phyloP scores from a whole-genome alignment of 2,329 filamentous ascomycete species.

The Didymellaceae sp. region DNA sequence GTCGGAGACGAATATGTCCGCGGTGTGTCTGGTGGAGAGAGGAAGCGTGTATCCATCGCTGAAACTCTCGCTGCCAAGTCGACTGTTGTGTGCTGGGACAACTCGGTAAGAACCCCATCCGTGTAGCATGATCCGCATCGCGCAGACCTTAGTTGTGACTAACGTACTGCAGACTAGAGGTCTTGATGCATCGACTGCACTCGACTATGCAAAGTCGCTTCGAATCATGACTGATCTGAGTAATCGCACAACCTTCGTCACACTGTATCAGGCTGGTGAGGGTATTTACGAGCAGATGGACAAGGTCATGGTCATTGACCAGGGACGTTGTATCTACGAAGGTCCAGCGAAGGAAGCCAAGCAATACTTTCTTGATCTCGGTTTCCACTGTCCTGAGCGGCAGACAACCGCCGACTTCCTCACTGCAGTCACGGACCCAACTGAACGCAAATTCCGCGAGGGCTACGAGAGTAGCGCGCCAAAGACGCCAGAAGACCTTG shows the following conservation, averaged over 20 bases:
- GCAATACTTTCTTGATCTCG: slow-evolving; percentile 70
- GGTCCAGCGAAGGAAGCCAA: slow-evolving; percentile 67
- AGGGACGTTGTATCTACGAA: slow-evolving; percentile 72
- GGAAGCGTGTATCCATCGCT: slow-evolving; percentile 76
- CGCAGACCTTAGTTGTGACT: too few relatives aligned
- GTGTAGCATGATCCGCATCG: too few relatives aligned
- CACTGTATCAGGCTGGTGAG: slow-evolving; percentile 74
- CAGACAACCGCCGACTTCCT: slow-evolving; percentile 81
- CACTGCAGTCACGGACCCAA: slow-evolving; percentile 76
- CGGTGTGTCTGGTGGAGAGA: slow-evolving; percentile 79
- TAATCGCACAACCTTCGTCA: slow-evolving; percentile 73
- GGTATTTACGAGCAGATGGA: slow-evolving; percentile 77
- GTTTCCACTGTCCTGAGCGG: slow-evolving; percentile 64
- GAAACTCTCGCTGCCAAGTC: slow-evolving; percentile 71
- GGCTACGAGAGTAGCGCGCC: slow-evolving; percentile 67
- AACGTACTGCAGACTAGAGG: slow-evolving; percentile 72
- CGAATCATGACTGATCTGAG: slow-evolving; percentile 81
- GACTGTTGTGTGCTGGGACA: slow-evolving; percentile 76
- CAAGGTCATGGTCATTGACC: slow-evolving; percentile 79
- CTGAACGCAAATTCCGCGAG: slow-evolving; percentile 70
- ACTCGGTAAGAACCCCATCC: slow-evolving; percentile 56
- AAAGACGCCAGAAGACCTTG: slow-evolving; percentile 72
- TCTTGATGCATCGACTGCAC: slow-evolving; percentile 78
- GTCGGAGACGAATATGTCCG: slow-evolving; percentile 77
- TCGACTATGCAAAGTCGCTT: slow-evolving; percentile 78